Percentiles rank a stretch among this genome's conserved stretches.
Evolutionary conservation across 495 filamentous ascomycete species (phyloP).

Genomic region (Penicillium roqueforti): DNA sequence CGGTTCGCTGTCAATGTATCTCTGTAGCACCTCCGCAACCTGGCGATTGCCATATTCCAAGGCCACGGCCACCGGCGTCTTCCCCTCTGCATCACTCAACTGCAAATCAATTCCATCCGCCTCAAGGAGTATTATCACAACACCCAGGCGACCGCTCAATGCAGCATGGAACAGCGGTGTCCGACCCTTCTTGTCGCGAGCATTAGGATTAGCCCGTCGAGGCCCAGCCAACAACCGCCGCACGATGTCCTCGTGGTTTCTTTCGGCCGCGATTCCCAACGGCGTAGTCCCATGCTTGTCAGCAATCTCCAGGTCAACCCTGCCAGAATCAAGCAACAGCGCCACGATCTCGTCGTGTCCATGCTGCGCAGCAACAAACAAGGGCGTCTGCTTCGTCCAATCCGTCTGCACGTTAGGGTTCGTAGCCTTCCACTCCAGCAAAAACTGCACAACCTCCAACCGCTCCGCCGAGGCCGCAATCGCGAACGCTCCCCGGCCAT

Average conservation of each 20-base stretch:
- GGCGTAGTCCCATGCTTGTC: slow-evolving; percentile 21
- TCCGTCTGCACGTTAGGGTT: slow-evolving; percentile 22
- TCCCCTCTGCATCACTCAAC: neutral
- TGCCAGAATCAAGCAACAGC: slow-evolving; percentile 11
- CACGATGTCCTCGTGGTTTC: slow-evolving; percentile 7
- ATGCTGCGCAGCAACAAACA: slow-evolving; percentile 17
- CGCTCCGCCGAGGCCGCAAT: slow-evolving; percentile 17
- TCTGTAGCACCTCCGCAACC: neutral
- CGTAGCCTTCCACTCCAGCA: slow-evolving; percentile 19
- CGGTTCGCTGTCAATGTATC: neutral
- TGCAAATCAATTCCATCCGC: slow-evolving; percentile 11
- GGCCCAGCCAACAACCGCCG: slow-evolving; percentile 9
- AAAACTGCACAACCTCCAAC: slow-evolving; percentile 15
- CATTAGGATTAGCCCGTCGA: slow-evolving; percentile 16
- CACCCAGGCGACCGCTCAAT: slow-evolving; percentile 13
- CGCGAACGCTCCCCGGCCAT: slow-evolving; percentile 19
- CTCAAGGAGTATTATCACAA: slow-evolving; percentile 15
- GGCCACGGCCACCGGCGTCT: slow-evolving; percentile 9
- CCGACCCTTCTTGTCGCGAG: slow-evolving; percentile 14
- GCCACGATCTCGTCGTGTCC: slow-evolving; percentile 16
- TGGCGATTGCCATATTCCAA: neutral
- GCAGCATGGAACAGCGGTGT: slow-evolving; percentile 23
- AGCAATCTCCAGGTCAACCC: slow-evolving; percentile 18
- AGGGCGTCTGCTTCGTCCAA: slow-evolving; percentile 21
- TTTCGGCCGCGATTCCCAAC: slow-evolving; percentile 14